Conservation (phyloP, 257 asterid species). For the Solanum dulcamara region DNA sequence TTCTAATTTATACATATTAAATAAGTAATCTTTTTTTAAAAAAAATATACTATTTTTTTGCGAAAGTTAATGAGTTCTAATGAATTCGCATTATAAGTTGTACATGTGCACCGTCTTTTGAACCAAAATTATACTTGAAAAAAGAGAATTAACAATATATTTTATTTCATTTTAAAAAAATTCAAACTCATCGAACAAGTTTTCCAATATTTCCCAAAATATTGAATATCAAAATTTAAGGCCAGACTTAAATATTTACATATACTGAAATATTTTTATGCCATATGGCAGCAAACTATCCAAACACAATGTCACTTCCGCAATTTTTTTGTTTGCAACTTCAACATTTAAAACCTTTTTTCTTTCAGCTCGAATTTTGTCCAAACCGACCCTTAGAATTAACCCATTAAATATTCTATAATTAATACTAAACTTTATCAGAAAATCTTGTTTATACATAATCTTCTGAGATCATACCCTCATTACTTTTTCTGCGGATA, state of each 20-base stretch:
- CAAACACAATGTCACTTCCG: background rate
- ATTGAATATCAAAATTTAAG: background rate
- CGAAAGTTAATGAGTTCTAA: background rate
- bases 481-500: background rate
- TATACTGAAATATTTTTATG: background rate
- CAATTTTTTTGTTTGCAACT: constrained; percentile 16
- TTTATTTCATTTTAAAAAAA: background rate
- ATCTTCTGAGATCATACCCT: background rate
- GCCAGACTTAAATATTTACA: background rate
- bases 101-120: background rate
- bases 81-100: background rate
- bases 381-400: background rate
- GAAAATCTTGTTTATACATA: background rate
- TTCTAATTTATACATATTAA: too few species aligned
- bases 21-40: background rate
- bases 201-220: background rate
- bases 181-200: background rate
- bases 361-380: background rate
- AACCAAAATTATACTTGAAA: background rate
- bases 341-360: background rate
- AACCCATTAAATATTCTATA: background rate
- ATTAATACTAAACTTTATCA: background rate
- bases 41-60: too few species aligned
- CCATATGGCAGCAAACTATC: background rate
- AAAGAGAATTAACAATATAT: background rate